These are phyloP conservation scores for Sesbania bispinosa DNA, from an alignment of 306 rosid species.

Conservation along the genomic window DNA sequence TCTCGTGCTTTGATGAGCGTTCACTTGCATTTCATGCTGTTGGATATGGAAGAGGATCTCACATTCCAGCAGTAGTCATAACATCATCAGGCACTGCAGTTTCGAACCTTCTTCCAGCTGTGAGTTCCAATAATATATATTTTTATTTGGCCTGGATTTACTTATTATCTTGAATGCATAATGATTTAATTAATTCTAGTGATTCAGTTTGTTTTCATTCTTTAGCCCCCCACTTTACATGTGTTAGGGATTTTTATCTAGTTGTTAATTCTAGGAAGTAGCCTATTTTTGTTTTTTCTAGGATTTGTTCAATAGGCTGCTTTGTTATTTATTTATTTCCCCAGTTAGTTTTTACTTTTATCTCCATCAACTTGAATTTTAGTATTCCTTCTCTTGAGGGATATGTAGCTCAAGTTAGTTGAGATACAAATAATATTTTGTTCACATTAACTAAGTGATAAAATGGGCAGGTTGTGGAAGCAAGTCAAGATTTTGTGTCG, in stretches of 20 bases:
- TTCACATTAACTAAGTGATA: not conserved
- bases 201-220: not conserved
- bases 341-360: not conserved
- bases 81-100: constrained; percentile 98
- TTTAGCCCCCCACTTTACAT: not conserved
- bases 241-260: not conserved
- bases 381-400: constrained; percentile 12
- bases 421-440: constrained; percentile 12
- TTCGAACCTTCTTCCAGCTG: constrained; percentile 97
- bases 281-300: not conserved
- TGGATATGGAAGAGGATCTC: constrained; percentile 95
- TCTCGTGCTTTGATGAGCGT: constrained; percentile 87
- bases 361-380: constrained; percentile 14
- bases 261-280: not conserved
- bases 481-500: constrained; percentile 90
- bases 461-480: constrained; percentile 82
- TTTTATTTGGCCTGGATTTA: not conserved
- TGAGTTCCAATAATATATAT: constrained; percentile 41
- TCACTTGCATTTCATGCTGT: constrained; percentile 97
- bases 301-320: not conserved
- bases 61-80: constrained; percentile 82
- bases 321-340: not conserved
- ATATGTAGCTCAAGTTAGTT: constrained; percentile 13
- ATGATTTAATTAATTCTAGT: not conserved
- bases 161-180: not conserved